Base-by-base conservation (phyloP, 148 eudicot genomes). In the Rhododendron ovatum region DNA sequence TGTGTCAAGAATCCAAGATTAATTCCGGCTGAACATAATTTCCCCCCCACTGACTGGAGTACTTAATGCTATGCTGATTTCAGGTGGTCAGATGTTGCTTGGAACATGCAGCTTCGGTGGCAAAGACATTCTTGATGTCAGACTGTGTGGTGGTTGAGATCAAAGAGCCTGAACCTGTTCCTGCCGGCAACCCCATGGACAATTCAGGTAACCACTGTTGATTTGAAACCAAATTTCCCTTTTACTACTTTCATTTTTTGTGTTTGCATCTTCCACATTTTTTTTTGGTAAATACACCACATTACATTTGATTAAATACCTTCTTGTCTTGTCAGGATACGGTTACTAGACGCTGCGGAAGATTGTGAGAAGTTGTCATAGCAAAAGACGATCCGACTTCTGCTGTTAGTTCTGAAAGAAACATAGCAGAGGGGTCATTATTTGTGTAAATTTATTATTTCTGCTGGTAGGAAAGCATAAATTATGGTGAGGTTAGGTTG, bases 1-100 rank as follows among this genome's bases (percentile, higher is more conserved):
- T 43, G 47, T 43, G 80, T 41, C 28, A 10, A 43, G 39, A 37
- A 37, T 37, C 39, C 39, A 43, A 22, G 28, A 17, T 7, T 43
- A 2, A 10, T 24, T 3, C 4, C 0, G 18, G n/a, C 24, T 15
- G 50, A 48, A 48, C 59, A 4, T 48, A 2, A 30, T 4, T 14
- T 71, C 33, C 33, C 13, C 37, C 0, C 20, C 7, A 5, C 39
- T 71, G 76, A 71, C 76, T 33, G 41, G 76, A 71, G 33, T 4
- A 33, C 37, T 4, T 71, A 17, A 71, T 71, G 14, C 14, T 71
- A 71, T 71, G 76, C 18, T 33, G 67, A 14, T 74, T n/a, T 85
- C 83, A 92, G 95, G 94, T 92, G 88, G 95, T 93, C 71, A 93
- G 95, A 89, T 93, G 95, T 82, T 93, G 95, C 86, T 86, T 93